Base-by-base conservation (phyloP, 2,329 filamentous ascomycete species). In the Trichoderma sp. region DNA sequence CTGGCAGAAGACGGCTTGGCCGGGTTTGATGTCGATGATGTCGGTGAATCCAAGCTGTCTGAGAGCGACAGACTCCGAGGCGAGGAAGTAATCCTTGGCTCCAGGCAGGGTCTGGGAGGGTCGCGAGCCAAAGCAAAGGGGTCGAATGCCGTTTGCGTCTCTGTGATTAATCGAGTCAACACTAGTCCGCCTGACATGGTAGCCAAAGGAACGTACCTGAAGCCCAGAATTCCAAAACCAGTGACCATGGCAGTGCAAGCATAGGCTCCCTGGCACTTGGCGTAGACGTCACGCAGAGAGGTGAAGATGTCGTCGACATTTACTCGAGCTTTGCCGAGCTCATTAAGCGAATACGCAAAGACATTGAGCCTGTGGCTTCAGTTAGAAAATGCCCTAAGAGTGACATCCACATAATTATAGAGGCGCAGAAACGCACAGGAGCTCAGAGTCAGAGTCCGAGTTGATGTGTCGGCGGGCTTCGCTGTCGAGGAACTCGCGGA, bases 381-480 rank as follows among this genome's bases (percentile, higher is more conserved):
- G 39, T 59, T 14, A 57, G 47, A 2, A 19, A 64, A 12, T 0
- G 0, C 19, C n/a, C n/a, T 14, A 19, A 5, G 7, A 5, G 26
- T 51, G 30, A 34, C 69, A 48, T 69, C 66, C 15, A 47, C 21
- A n/a, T 4, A 19, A 21, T 15, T 50, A 19, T 3, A 2, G 7
- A 21, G 10, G 44, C 3, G 34, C 5, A 44, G 39, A 24, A 26
- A 45, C 69, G 19, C 34, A 70, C 70, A 74, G 57, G 28, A 74
- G 71, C 52, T 96, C 93, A 70, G 89, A 92, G 78, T 96, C 92
- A 65, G 89, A 93, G 72, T 96, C 92, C 30, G 92, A 93, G 78
- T 96, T 97, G 81, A 95, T 90, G 76, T 96, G 92, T 70, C 92
- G 85, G 74, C 91, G 91, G 7, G 90, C 91, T 69, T 91, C 90